These are phyloP conservation scores for Pleurotus eryngii DNA, from an alignment of 768 basidiomycete genomes.

Conservation along the genomic window DNA sequence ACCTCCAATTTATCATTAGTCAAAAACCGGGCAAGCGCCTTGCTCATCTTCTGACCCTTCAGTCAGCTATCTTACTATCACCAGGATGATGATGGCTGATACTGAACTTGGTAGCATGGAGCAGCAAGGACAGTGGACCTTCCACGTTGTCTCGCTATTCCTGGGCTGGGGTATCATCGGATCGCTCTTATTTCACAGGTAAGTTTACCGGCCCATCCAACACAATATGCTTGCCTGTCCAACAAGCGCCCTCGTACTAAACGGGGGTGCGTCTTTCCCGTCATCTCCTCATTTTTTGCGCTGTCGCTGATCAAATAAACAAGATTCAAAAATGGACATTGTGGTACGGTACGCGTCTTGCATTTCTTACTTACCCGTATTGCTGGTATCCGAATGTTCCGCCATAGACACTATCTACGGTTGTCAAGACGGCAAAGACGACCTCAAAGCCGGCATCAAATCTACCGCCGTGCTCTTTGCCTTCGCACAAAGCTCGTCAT, in stretches of 20 bases:
- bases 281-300: too few relatives aligned
- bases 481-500: constrained; percentile 40
- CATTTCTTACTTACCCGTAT: background rate
- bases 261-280: background rate
- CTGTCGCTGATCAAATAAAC: background rate
- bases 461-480: constrained; percentile 64
- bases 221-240: too few relatives aligned
- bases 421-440: constrained; percentile 56
- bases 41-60: background rate
- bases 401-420: constrained; percentile 55
- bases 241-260: constrained; percentile 10
- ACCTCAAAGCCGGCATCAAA: constrained; percentile 54
- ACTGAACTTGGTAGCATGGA: background rate
- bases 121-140: background rate
- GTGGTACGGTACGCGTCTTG: background rate
- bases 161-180: background rate
- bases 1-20: background rate
- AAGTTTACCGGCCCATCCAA: too few relatives aligned
- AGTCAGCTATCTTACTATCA: background rate
- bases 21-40: background rate
- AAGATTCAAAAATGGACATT: background rate
- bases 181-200: background rate
- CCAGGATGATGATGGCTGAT: background rate
- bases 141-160: background rate
- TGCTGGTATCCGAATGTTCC: constrained; percentile 13